Conservation (phyloP, 2,329 filamentous ascomycete genomes). For the Colletotrichum graminicola region DNA sequence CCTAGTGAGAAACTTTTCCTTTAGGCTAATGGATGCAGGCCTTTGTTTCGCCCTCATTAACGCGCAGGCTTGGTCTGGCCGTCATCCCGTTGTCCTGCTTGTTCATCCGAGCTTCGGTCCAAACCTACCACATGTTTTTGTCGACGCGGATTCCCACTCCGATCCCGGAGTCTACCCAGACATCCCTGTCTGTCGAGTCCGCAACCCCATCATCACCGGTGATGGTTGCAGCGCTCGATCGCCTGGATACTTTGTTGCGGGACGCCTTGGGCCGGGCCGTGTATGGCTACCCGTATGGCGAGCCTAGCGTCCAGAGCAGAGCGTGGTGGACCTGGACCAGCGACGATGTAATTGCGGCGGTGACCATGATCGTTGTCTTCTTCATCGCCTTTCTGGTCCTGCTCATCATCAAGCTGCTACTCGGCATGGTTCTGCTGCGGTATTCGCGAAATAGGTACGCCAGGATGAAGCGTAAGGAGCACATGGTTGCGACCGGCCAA, state of each 20-base stretch:
- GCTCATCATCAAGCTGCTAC: constrained; percentile 83
- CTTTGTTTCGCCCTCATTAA: constrained; percentile 90
- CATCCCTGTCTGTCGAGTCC: constrained; percentile 74
- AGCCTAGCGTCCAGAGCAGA: constrained; percentile 50
- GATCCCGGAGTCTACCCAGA: constrained; percentile 72
- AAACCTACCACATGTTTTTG: constrained; percentile 98
- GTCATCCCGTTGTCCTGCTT: constrained; percentile 93
- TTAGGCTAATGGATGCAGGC: constrained; percentile 63
- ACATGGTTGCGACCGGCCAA: constrained; percentile 59
- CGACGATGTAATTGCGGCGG: constrained; percentile 79
- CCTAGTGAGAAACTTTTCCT: background rate
- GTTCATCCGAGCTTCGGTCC: constrained; percentile 92
- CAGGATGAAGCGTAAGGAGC: constrained; percentile 80
- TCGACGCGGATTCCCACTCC: constrained; percentile 86
- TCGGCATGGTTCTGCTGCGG: constrained; percentile 88
- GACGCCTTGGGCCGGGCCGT: constrained; percentile 81
- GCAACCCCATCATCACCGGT: constrained; percentile 76
- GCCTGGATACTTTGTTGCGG: constrained; percentile 82
- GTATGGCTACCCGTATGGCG: constrained; percentile 68
- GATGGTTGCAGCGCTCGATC: constrained; percentile 81
- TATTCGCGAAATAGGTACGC: constrained; percentile 85
- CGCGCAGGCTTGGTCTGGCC: constrained; percentile 88
- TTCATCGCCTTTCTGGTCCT: constrained; percentile 87
- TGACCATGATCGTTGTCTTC: constrained; percentile 89
- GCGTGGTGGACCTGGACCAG: constrained; percentile 70